Conservation (phyloP, 768 basidiomycete genomes). For the Xerocomellus chrysenteron region DNA sequence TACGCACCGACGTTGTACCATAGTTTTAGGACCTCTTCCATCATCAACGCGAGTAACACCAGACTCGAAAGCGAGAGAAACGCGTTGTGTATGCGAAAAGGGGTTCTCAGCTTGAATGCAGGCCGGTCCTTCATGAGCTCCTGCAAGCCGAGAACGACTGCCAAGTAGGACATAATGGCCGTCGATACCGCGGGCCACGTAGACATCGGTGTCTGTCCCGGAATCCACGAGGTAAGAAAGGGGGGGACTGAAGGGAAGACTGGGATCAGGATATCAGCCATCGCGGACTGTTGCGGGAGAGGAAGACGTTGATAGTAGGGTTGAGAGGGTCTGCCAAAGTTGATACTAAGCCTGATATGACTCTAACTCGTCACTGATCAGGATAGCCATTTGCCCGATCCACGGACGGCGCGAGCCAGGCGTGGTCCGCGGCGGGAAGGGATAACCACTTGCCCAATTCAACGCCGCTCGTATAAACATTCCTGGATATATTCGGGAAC, state of each 20-base stretch:
- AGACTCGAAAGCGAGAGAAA: constrained; percentile 80
- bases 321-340: too few species aligned
- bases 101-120: constrained; percentile 65
- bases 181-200: constrained; percentile 65
- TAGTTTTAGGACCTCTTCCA: constrained; percentile 82
- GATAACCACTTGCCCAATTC: too few species aligned
- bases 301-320: background rate
- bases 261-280: constrained; percentile 4
- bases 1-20: constrained; percentile 69
- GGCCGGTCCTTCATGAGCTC: constrained; percentile 76
- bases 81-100: constrained; percentile 86
- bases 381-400: too few species aligned
- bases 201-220: constrained; percentile 77
- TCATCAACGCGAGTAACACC: constrained; percentile 73
- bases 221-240: constrained; percentile 62
- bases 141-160: constrained; percentile 77
- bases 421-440: too few species aligned
- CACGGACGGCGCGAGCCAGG: too few species aligned
- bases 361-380: too few species aligned
- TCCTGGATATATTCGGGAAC: too few species aligned
- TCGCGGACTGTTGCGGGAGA: background rate
- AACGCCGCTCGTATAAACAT: too few species aligned
- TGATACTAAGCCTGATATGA: too few species aligned
- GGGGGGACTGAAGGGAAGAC: constrained; percentile 42
- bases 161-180: constrained; percentile 76